Evolutionary conservation across 495 filamentous ascomycete genomes (phyloP), one percentile per base, ranked within the genome.

Genomic region (Talaromyces thailandensis): DNA sequence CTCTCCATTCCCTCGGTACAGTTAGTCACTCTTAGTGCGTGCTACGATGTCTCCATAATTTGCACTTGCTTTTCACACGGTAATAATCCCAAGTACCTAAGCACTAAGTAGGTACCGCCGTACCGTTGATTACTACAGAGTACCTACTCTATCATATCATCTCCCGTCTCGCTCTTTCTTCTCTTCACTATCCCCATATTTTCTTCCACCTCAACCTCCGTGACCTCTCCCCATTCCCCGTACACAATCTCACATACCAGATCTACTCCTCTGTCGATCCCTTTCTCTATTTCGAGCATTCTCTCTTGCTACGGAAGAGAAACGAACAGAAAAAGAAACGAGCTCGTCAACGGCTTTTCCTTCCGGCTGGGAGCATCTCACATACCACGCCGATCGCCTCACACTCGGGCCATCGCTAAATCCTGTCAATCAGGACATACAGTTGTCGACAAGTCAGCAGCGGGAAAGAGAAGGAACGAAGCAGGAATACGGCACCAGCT

Each of bases 261-360:
- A 48, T 48, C 43, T 48, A 9, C 52, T 55, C 52, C 55, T 58
- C 55, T 32, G 43, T 48, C 43, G 43, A 48, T 84, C 55, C 4
- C 16, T 32, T 31, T 21, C 29, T 12, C 31, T 32, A 18, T 37
- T 32, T n/a, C n/a, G n/a, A n/a, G n/a, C n/a, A n/a, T n/a, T n/a
- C n/a, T n/a, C 43, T 21, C 21, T 18, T 18, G 43, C n/a, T 21
- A 9, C 43, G 9, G 43, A 48, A 48, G 43, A 48, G 43, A 48
- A 48, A 48, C n/a, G 43, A 21, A 48, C 16, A 48, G n/a, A 21
- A 48, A 48, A 48, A 48, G 43, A 48, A 48, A 48, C 43, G 43
- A 21, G 6, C 43, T 53, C n/a, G 12, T 28, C 21, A 53, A 53
- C 50, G 50, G 50, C 50, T 53, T 28, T 28, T n/a, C 50, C 25